Base-by-base conservation (phyloP, 257 asterid genomes). In the Lithospermum erythrorhizon region DNA sequence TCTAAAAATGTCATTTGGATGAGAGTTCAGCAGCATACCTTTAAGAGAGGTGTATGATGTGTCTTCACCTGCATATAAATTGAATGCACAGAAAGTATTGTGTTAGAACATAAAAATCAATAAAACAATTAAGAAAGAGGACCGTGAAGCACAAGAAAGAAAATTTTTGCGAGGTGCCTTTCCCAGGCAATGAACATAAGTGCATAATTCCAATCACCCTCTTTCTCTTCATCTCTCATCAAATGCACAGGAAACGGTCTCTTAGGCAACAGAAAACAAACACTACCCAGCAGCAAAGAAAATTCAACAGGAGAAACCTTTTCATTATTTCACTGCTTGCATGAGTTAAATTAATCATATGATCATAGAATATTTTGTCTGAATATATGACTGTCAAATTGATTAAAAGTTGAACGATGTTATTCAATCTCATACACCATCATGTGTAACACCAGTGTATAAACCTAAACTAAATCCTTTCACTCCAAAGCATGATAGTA, bases 1-100 rank as follows among this genome's bases (percentile, higher is more conserved):
- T 22, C 18, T 6, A 3, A 56, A 70, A 57, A 63, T 48, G 55
- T 54, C 11, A 53, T 6, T 22, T 17, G 27, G 18, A 55, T 55
- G 14, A 21, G 65, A 65, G 60, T 27, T 27, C 18, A 56, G 30
- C 30, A 56, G 30, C 84, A 20, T 22, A 89, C 97, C 97, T 87
- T 89, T 71, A 89, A 68, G 67, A 89, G 62, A 65, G 97, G 95
- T n/a, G 88, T 82, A 25, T 84, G 85, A 64, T 64, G 90, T 75
- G 73, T 84, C 82, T 82, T 56, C 55, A 89, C 94, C 97, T 89
- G 94, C 79, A 75, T 66, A 68, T 27, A 64, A 27, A 55, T 22
- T 59, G 62, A 18, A 54, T 68, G 67, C 5, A 22, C 57, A 59
- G 72, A 56, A 62, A 45, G 18, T 20, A 21, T 19, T 22, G 22